These are phyloP conservation scores for Malus sylvestris DNA, from an alignment of 306 rosid genomes.

Conservation along the genomic window DNA sequence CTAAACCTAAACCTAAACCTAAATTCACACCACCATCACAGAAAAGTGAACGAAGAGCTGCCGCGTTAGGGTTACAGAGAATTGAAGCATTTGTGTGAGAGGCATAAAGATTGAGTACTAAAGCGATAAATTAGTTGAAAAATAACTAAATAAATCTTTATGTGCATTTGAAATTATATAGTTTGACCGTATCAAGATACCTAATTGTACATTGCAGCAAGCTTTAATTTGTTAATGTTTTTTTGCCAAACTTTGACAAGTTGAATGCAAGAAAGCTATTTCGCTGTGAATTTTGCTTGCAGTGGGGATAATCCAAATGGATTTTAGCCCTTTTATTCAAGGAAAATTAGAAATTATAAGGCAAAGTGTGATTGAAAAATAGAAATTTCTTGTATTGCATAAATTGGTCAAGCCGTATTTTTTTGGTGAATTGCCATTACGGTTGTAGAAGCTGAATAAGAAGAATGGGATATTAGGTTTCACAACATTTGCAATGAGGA, in stretches of 20 bases:
- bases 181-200: slow-evolving; percentile 46
- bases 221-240: slow-evolving; percentile 26
- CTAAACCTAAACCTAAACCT: slow-evolving; percentile 13
- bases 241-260: slow-evolving; percentile 59
- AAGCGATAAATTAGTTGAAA: slow-evolving; percentile 4
- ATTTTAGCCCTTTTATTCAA: slow-evolving; percentile 20
- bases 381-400: background rate
- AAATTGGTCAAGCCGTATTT: slow-evolving; percentile 22
- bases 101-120: slow-evolving; percentile 13
- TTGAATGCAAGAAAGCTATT: slow-evolving; percentile 30
- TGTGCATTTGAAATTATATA: background rate
- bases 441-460: slow-evolving; percentile 8
- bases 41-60: slow-evolving; percentile 11
- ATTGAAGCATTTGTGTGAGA: slow-evolving; percentile 4
- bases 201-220: slow-evolving; percentile 37
- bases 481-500: background rate
- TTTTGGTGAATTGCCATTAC: slow-evolving; percentile 43
- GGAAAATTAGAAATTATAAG: background rate
- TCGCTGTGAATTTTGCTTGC: slow-evolving; percentile 20
- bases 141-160: background rate
- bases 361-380: slow-evolving; percentile 16
- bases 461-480: background rate
- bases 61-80: slow-evolving; percentile 19
- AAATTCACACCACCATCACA: slow-evolving; percentile 19
- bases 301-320: slow-evolving; percentile 19